Evolutionary conservation across 805 yeast genomes (phyloP).

Genomic region (Lipomyces mesembrius): DNA sequence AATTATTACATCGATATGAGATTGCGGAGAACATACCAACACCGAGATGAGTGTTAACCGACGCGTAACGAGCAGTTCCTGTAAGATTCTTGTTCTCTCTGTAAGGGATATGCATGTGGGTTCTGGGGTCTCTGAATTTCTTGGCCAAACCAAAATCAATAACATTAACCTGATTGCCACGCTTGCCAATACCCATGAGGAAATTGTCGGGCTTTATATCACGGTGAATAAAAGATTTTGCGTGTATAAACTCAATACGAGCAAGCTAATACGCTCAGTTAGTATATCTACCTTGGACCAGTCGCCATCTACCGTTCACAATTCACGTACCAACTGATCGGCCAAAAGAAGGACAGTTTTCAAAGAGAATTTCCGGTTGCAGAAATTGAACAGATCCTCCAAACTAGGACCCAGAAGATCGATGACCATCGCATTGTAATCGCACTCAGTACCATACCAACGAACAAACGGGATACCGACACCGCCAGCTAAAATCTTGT

Average conservation of each 20-base stretch:
- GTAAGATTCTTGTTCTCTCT: conserved; percentile 95
- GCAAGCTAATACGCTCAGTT: conserved; percentile 52
- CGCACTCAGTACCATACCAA: conserved; percentile 97
- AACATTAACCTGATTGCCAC: conserved; percentile 94
- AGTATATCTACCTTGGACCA: background rate
- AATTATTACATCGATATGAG: background rate
- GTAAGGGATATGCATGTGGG: conserved; percentile 93
- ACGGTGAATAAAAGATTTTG: conserved; percentile 85
- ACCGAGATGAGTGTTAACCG: conserved; percentile 94
- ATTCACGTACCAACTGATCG: conserved; percentile 68
- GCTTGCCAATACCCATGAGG: conserved; percentile 85
- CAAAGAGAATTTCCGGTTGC: conserved; percentile 89
- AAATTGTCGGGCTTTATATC: conserved; percentile 86
- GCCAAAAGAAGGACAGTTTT: conserved; percentile 92
- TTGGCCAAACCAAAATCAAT: conserved; percentile 94
- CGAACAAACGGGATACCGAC: conserved; percentile 96
- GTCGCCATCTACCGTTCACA: background rate
- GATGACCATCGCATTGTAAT: conserved; percentile 95
- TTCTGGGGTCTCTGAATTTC: conserved; percentile 90
- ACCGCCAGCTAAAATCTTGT: conserved; percentile 92
- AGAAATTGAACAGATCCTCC: conserved; percentile 94
- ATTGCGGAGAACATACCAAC: conserved; percentile 47
- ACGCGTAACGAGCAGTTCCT: conserved; percentile 97
- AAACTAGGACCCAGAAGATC: conserved; percentile 93
- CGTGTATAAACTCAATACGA: conserved; percentile 93